A percentile compares a stretch with the other conserved stretches of the same genome.
Conservation (phyloP, 805 yeast genomes). For the Metschnikowia similis region DNA sequence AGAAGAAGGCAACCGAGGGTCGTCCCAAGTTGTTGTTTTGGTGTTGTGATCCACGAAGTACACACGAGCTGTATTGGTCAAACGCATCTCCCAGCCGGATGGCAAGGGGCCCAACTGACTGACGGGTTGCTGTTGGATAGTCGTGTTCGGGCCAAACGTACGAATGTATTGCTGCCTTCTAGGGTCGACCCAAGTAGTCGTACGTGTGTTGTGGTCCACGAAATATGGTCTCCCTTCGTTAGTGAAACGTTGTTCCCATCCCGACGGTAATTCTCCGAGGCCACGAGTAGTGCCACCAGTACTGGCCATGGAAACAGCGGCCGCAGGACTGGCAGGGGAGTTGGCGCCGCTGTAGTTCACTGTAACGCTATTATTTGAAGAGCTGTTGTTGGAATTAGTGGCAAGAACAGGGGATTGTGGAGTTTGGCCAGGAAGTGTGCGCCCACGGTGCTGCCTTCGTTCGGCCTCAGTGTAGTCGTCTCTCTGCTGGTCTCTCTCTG, state of each 20-base stretch:
- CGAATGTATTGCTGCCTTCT: constrained; percentile 97
- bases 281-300: constrained; percentile 93
- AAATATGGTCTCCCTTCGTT: constrained; percentile 98
- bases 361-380: constrained; percentile 43
- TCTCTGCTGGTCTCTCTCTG: constrained; percentile 60
- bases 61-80: constrained; percentile 97
- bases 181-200: constrained; percentile 99
- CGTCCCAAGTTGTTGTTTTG: constrained; percentile 99
- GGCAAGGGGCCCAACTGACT: constrained; percentile 97
- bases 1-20: constrained; percentile 95
- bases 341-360: constrained; percentile 42
- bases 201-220: constrained; percentile 98
- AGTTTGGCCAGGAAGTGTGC: constrained; percentile 75
- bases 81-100: constrained; percentile 99
- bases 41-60: constrained; percentile 99
- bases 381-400: constrained; percentile 16
- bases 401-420: constrained; percentile 29
- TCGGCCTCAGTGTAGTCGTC: constrained; percentile 77
- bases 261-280: constrained; percentile 93
- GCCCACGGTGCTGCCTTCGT: constrained; percentile 82
- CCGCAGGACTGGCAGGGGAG: constrained; percentile 58
- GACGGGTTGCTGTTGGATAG: constrained; percentile 96
- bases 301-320: constrained; percentile 65
- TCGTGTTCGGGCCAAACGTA: constrained; percentile 84
- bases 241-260: constrained; percentile 98